Percentiles rank a stretch among this genome's conserved stretches.
Evolutionary conservation across 257 asterid genomes (phyloP).

Genomic region (Solanum chaucha): DNA sequence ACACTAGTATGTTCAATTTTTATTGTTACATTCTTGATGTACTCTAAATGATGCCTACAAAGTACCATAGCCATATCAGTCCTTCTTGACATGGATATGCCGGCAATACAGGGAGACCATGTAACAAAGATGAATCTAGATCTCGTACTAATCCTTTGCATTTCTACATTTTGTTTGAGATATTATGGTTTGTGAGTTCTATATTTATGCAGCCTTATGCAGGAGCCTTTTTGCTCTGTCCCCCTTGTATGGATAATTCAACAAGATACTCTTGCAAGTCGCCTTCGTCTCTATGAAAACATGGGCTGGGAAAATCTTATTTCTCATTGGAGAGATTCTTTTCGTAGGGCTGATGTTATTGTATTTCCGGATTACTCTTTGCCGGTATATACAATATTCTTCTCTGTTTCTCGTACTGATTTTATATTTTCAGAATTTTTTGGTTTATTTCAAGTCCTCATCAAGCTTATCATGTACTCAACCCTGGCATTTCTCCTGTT

Average conservation of each 20-base stretch:
- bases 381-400: slow-evolving; percentile 48
- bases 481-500: slow-evolving; percentile 29
- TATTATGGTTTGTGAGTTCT: slow-evolving; percentile 55
- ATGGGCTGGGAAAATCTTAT: slow-evolving; percentile 66
- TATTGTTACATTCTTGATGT: neutral
- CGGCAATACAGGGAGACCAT: neutral
- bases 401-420: neutral
- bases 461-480: slow-evolving; percentile 17
- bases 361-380: slow-evolving; percentile 84
- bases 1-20: neutral
- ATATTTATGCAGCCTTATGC: slow-evolving; percentile 99
- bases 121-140: neutral
- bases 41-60: neutral
- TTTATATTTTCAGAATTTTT: neutral
- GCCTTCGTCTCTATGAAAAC: slow-evolving; percentile 52
- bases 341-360: slow-evolving; percentile 77
- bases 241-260: slow-evolving; percentile 93
- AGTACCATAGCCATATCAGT: neutral
- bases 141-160: neutral
- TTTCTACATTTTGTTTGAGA: slow-evolving; percentile 1
- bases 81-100: neutral
- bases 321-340: slow-evolving; percentile 64
- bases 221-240: slow-evolving; percentile 99
- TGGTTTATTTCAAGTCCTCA: neutral
- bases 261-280: slow-evolving; percentile 80